A percentile compares a stretch with the other conserved stretches of the same genome.
phyloP scores from a whole-genome alignment of 1,284 basidiomycete genomes.

The Sporisorium exsertum region DNA sequence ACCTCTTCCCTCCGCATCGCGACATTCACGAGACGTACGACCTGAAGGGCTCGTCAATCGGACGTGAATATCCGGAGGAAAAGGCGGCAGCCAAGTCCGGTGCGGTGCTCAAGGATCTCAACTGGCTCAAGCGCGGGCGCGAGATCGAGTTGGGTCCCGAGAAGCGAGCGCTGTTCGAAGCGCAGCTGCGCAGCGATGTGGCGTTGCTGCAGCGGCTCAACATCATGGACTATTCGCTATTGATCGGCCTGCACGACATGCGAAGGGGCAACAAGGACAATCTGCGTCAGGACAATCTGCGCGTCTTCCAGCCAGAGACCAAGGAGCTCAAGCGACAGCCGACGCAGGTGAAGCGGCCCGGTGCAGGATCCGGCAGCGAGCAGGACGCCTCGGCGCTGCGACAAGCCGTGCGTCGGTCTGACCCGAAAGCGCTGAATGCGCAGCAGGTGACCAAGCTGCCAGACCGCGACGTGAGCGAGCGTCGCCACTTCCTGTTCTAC shows the following conservation, averaged over 20 bases:
- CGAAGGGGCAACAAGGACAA: conserved; percentile 90
- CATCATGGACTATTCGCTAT: conserved; percentile 96
- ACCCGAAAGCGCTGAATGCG: conserved; percentile 79
- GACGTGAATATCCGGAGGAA: conserved; percentile 87
- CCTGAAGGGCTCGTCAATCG: conserved; percentile 92
- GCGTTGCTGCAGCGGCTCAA: conserved; percentile 83
- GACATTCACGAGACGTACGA: conserved; percentile 99
- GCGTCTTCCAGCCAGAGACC: conserved; percentile 83
- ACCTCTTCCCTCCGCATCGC: conserved; percentile 95
- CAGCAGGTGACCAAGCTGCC: conserved; percentile 77
- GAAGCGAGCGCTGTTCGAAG: conserved; percentile 87
- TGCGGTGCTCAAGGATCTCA: conserved; percentile 93
- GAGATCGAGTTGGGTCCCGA: conserved; percentile 90
- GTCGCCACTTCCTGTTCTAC: conserved; percentile 90
- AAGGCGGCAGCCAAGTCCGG: conserved; percentile 82
- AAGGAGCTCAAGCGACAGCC: conserved; percentile 57
- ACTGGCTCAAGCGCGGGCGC: conserved; percentile 88
- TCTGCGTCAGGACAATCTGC: conserved; percentile 86
- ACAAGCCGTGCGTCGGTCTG: conserved; percentile 80
- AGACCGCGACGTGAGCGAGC: conserved; percentile 76
- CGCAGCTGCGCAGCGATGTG: conserved; percentile 87
- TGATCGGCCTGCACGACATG: conserved; percentile 95
- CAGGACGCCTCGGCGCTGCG: conserved; percentile 75
- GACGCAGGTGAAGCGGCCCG: conserved; percentile 42
- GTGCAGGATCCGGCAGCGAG: conserved; percentile 37